Conservation (phyloP, 108 stramenopile genomes). For the Cyclostephanos invisitatus region DNA sequence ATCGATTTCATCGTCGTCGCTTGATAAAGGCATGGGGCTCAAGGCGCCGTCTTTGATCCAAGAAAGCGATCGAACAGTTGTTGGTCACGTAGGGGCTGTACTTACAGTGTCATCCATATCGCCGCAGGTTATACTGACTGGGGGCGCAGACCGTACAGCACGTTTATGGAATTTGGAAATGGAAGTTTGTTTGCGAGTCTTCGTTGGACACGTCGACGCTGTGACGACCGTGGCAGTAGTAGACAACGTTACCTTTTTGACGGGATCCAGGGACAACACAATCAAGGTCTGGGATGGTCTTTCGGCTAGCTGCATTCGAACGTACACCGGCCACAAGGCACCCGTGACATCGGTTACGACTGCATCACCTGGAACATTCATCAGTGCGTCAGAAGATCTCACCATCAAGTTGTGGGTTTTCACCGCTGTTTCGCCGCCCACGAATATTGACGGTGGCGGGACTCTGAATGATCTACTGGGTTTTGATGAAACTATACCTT, state of each 20-base stretch:
- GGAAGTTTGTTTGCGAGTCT: constrained; percentile 27
- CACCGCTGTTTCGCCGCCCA: constrained; percentile 8
- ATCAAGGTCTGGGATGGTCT: constrained; percentile 44
- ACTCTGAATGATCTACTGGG: not conserved
- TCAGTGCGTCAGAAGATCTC: constrained; percentile 22
- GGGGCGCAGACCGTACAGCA: constrained; percentile 27
- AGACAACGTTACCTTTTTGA: constrained; percentile 35
- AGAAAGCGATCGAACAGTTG: not conserved
- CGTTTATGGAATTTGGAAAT: constrained; percentile 24
- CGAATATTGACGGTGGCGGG: not conserved
- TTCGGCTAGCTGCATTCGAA: constrained; percentile 31
- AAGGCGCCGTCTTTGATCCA: not conserved
- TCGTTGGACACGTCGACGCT: constrained; percentile 29
- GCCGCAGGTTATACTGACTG: constrained; percentile 21
- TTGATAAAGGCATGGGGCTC: not conserved
- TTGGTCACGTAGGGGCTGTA: constrained; percentile 22
- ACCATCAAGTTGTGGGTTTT: constrained; percentile 46
- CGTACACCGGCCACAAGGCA: constrained; percentile 16
- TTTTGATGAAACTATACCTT: not conserved
- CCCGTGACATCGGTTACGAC: constrained; percentile 17
- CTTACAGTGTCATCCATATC: constrained; percentile 25
- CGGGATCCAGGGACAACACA: constrained; percentile 32
- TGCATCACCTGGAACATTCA: constrained; percentile 12
- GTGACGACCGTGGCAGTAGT: constrained; percentile 23
- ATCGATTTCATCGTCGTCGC: not conserved